Evolutionary conservation across 306 rosid genomes (phyloP).

Genomic region (Casuarina cunninghamiana): DNA sequence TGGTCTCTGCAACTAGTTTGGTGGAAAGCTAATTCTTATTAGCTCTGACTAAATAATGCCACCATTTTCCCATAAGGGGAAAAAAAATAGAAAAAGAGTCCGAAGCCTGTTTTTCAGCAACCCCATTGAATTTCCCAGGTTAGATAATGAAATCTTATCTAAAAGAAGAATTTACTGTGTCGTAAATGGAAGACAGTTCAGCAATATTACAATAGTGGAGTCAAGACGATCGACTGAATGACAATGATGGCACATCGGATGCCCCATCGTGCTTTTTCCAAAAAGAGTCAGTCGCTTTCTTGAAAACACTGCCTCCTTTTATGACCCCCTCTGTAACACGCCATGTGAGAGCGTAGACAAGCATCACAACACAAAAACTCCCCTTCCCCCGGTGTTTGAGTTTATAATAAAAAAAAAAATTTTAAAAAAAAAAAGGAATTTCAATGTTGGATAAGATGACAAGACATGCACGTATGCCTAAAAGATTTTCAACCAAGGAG

Average conservation of each 20-base stretch:
- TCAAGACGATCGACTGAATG: conserved; percentile 1
- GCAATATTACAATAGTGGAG: not conserved
- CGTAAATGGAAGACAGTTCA: not conserved
- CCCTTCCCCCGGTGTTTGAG: too few species aligned
- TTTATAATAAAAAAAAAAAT: too few species aligned
- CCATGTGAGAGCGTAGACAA: conserved; percentile 14
- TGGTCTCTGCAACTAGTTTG: too few species aligned
- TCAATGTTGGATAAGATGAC: not conserved
- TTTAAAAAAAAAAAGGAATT: too few species aligned
- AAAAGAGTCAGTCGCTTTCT: not conserved
- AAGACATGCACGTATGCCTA: not conserved
- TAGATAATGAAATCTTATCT: too few species aligned
- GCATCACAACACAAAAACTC: not conserved
- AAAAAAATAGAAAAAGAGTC: too few species aligned
- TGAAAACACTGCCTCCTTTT: not conserved
- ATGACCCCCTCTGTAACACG: not conserved
- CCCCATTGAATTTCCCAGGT: too few species aligned
- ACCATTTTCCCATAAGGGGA: too few species aligned
- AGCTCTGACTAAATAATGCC: too few species aligned
- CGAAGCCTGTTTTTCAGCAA: too few species aligned
- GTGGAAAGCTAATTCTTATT: too few species aligned
- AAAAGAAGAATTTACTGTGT: not conserved
- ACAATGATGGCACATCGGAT: conserved; percentile 19
- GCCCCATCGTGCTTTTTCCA: not conserved
- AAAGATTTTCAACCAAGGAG: conserved; percentile 2